A percentile compares a stretch with the other conserved stretches of the same genome.
phyloP scores from a whole-genome alignment of 495 filamentous ascomycete genomes.

The Parachaetomium inaequale region DNA sequence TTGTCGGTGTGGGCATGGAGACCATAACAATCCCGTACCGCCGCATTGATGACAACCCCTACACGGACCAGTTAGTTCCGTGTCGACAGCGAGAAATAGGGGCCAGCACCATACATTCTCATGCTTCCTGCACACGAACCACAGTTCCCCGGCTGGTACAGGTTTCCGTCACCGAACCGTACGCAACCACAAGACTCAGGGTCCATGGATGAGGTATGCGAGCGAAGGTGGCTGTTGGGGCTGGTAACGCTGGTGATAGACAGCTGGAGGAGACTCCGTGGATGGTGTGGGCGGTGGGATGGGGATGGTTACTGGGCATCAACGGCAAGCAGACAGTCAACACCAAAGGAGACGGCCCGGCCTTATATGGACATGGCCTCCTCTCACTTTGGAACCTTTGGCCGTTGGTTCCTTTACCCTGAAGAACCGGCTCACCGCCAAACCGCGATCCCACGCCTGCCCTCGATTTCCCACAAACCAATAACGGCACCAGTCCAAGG shows the following conservation, averaged over 20 bases:
- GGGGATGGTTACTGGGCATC: background rate
- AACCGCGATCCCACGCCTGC: constrained; percentile 5
- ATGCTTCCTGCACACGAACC: constrained; percentile 12
- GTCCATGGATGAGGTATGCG: background rate
- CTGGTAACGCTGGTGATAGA: background rate
- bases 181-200: constrained; percentile 16
- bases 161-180: background rate
- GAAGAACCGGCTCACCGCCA: constrained; percentile 24
- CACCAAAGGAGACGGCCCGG: background rate
- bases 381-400: background rate
- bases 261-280: background rate
- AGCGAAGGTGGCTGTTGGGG: background rate
- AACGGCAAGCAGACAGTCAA: background rate
- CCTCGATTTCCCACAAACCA: constrained; percentile 15
- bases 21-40: background rate
- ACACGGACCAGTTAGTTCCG: background rate
- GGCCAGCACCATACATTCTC: constrained; percentile 5
- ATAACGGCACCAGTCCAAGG: constrained; percentile 15
- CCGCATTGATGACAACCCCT: constrained; percentile 11
- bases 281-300: background rate
- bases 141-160: constrained; percentile 9
- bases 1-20: constrained; percentile 14
- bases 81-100: background rate
- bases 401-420: constrained; percentile 6
- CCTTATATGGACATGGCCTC: constrained; percentile 11